Evolutionary conservation across 179 eudicot species (phyloP), one percentile per base, ranked within the genome.

Genomic region (Gypsophila paniculata): DNA sequence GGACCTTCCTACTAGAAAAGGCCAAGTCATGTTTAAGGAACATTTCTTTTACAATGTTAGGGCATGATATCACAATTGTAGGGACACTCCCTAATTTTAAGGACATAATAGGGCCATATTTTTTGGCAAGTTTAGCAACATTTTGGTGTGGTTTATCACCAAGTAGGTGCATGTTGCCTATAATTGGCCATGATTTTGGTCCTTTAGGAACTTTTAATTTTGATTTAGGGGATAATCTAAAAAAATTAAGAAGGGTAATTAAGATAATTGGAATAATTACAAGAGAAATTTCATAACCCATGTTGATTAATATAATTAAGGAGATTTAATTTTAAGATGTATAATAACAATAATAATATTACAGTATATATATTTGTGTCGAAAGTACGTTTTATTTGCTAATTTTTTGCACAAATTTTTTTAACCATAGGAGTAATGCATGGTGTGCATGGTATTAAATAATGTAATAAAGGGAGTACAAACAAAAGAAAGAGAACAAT

Each of bases 101-200:
- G 5, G 60, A 64, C 76, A 82, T 73, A 21, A 79, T 21, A 1
- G 85, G 78, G 17, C 80, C 82, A 19, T 76, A 72, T 2, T 8
- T 66, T 75, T 72, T 70, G 15, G 85, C 65, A 46, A 82, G 78
- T 15, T 49, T 48, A 14, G 80, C 44, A n/a, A 84, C 74, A 0
- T 79, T 74, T 17, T 34, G 76, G 61, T 83, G 85, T 60, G 89
- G 84, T 51, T 72, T 70, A 36, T 68, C n/a, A 34, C 82, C 81
- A 8, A 84, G 78, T 4, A 44, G 65, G 48, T 59, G 80, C 19
- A 86, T 73, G 73, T 80, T 84, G 25, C 87, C 85, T 69, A 86
- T 75, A 25, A 86, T 70, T 1, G 89, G 87, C 66, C 80, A 76
- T 18, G 74, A 77, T 21, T 36, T 59, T 2, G 89, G 89, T 5